Evolutionary conservation across 148 eudicot species (phyloP).

Genomic region (Silene conica): DNA sequence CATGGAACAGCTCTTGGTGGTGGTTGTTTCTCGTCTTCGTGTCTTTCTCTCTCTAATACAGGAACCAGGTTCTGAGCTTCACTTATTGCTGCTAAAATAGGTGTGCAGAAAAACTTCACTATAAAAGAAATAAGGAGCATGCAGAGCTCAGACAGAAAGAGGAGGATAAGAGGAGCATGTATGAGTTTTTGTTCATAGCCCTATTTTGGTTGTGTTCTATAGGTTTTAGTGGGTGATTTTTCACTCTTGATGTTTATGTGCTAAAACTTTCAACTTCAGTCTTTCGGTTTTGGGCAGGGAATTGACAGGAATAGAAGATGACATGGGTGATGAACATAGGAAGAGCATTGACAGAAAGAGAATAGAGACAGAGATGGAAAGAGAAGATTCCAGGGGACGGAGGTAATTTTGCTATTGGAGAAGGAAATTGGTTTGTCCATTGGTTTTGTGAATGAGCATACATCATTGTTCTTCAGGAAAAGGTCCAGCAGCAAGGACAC

Average conservation of each 20-base stretch:
- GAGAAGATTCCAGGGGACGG: conserved; percentile 14
- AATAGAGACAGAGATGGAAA: conserved; percentile 19
- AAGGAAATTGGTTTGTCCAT: not conserved
- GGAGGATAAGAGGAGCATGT: conserved; percentile 49
- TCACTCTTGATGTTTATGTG: not conserved
- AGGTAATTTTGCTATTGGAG: conserved; percentile 18
- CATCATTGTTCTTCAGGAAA: conserved; percentile 35
- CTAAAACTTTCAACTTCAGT: not conserved
- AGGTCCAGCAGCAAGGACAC: conserved; percentile 41
- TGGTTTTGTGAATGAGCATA: not conserved
- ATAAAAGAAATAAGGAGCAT: conserved; percentile 50
- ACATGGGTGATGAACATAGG: conserved; percentile 17
- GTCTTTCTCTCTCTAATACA: not conserved
- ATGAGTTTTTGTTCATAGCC: conserved; percentile 4
- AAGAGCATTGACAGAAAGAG: conserved; percentile 11
- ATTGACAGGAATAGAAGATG: conserved; percentile 16
- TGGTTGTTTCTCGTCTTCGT: not conserved
- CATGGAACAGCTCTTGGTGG: not conserved
- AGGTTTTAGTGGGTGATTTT: not conserved
- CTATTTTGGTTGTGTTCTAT: not conserved
- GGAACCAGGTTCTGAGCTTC: not conserved
- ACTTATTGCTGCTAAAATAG: conserved; percentile 30
- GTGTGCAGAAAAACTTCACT: conserved; percentile 78
- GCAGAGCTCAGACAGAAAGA: conserved; percentile 37
- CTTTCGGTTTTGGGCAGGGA: conserved; percentile 17